Base-by-base conservation (phyloP, 2,329 filamentous ascomycete genomes). In the Helicocarpus griseus region DNA sequence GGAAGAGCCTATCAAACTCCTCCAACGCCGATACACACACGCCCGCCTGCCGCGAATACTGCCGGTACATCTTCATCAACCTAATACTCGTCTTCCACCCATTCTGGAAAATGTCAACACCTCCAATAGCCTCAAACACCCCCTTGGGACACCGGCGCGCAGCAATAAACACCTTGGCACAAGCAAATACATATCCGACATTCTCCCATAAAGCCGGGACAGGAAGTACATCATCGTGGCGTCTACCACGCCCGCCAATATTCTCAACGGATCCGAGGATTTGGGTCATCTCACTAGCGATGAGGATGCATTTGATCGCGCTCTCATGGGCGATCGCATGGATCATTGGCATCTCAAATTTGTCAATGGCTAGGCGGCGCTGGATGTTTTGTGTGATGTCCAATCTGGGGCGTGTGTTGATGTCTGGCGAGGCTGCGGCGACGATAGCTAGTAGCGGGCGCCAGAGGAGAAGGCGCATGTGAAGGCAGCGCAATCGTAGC, bases 401-500 rank as follows among this genome's bases (percentile, higher is more conserved):
- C 17, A 19, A 11, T 38, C 13, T 9, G 28, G 19, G 14, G 24
- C 35, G 35, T 14, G 13, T 21, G 28, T 28, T 29, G 19, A 41
- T 39, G 24, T 55, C 52, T 9, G 54, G 56, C 8, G 54, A 53
- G 19, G 53, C 43, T n/a, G 55, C 46, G n/a, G 50, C 51, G 14
- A 55, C 13, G 19, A 57, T 36, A 19, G 44, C 55, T 8, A 58
- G 44, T 5, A 58, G 46, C 14, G 56, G 56, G n/a, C 55, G 53
- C 51, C 52, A 57, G 9, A 58, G 41, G 9, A 57, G 57, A 13
- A 63, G 50, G 11, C 58, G 55, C 38, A 62, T 49, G 35, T 60
- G 56, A 13, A 62, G 52, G 47, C 59, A 63, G 22, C 60, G 58
- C 14, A 57, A 52, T 6, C 58, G 60, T n/a, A 62, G 55, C 17